Evolutionary conservation across 139 green algal genomes (phyloP).

Genomic region (Chlamydomonas schloesseri): DNA sequence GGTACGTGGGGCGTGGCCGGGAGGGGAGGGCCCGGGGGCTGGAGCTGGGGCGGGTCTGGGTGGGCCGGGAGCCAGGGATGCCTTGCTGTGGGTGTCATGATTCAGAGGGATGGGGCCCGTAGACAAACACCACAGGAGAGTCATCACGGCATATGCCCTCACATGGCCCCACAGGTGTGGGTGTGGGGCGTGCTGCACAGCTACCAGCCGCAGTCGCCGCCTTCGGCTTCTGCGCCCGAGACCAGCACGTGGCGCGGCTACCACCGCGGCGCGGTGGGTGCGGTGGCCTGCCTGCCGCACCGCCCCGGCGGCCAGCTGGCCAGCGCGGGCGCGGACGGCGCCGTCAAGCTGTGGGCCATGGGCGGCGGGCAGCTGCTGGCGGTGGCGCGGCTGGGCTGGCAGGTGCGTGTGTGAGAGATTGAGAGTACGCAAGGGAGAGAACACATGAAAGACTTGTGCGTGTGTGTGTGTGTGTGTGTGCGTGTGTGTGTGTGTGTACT

Average conservation of each 20-base stretch:
- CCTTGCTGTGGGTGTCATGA: too few relatives aligned
- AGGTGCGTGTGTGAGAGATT: background rate
- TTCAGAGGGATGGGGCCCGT: too few relatives aligned
- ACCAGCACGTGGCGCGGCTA: background rate
- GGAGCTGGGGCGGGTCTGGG: background rate
- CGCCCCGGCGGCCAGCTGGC: background rate
- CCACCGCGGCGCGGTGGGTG: slow-evolving; percentile 27
- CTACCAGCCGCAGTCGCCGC: background rate
- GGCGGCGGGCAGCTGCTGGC: background rate
- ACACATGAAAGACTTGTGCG: too few relatives aligned
- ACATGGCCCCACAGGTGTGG: slow-evolving; percentile 45
- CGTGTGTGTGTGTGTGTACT: too few relatives aligned
- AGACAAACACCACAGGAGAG: too few relatives aligned
- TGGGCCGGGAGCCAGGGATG: too few relatives aligned
- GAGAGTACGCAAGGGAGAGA: too few relatives aligned
- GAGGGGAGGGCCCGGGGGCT: background rate
- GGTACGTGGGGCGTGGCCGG: background rate
- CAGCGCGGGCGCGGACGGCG: slow-evolving; percentile 20
- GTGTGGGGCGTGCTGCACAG: slow-evolving; percentile 29
- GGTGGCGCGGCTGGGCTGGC: slow-evolving; percentile 14
- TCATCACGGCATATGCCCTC: too few relatives aligned
- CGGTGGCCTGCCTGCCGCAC: slow-evolving; percentile 23
- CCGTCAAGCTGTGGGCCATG: slow-evolving; percentile 23
- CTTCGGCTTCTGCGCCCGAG: background rate
- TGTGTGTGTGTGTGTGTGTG: too few relatives aligned